Percentiles rank a stretch among this genome's conserved stretches.
These are phyloP conservation scores for Herpetomonas tarakana DNA, from an alignment of 208 protist species.

Conservation along the genomic window DNA sequence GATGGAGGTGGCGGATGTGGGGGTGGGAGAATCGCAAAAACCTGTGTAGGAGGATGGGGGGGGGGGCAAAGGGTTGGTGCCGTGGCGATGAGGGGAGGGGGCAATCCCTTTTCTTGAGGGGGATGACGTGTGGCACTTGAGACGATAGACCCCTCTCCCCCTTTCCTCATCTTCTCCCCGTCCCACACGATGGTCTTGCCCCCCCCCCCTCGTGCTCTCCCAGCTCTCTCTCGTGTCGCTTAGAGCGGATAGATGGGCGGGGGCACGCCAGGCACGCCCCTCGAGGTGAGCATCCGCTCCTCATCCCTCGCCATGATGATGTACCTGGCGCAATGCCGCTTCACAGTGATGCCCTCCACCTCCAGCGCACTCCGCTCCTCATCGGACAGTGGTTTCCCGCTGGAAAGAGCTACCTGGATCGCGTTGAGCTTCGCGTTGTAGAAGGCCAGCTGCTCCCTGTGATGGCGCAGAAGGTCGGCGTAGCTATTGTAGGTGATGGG, in stretches of 20 bases:
- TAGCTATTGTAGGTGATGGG: slow-evolving; percentile 33
- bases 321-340: too few species aligned
- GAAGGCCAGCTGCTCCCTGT: slow-evolving; percentile 9
- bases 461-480: slow-evolving; percentile 18
- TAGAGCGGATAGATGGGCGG: slow-evolving; percentile 23
- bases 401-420: background rate
- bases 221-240: too few species aligned
- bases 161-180: too few species aligned
- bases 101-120: too few species aligned
- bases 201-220: too few species aligned
- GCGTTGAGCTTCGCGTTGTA: slow-evolving; percentile 4
- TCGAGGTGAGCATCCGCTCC: slow-evolving; percentile 11
- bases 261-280: background rate
- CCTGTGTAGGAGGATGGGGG: background rate
- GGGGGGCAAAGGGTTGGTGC: background rate
- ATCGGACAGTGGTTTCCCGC: background rate
- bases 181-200: too few species aligned
- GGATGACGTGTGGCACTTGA: too few species aligned
- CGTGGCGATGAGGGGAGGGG: too few species aligned
- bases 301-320: slow-evolving; percentile 19
- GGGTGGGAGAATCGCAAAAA: too few species aligned
- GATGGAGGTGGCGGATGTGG: background rate
- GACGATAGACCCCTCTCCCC: too few species aligned
- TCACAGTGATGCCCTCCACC: background rate
- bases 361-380: background rate